Base-by-base conservation (phyloP, 108 stramenopile species). In the Fragilariopsis cylindrus region DNA sequence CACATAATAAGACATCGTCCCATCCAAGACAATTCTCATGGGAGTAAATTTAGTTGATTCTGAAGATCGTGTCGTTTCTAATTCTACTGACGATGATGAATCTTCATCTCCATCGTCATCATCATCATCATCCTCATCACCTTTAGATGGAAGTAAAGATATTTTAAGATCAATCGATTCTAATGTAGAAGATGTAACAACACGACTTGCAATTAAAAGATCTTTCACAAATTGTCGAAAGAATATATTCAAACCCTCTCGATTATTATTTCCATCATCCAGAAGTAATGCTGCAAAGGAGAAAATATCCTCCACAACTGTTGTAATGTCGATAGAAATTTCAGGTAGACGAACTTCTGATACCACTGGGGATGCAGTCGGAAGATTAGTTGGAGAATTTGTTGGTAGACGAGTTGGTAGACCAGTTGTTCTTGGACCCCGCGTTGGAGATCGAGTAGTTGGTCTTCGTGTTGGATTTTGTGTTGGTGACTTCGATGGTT, bases 251-350 rank as follows among this genome's bases (percentile, higher is more conserved):
- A 63, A 45, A 41, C 42, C 42, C 13, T 63, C 42, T 52, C 50
- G 9, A 52, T 52, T 52, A 13, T 4, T n/a, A 11, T 63, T 43
- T n/a, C 45, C 7, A 21, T 5, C 13, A 7, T 62, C 21, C 0
- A 41, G n/a, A 15, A 63, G 62, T 12, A 63, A 44, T 5, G 62
- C 43, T 41, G 62, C 62, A 43, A 63, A 63, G 15, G 62, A 43
- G 40, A 63, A 63, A n/a, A 63, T 44, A 45, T 63, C 62, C 0
- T 63, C 62, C 12, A 63, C 62, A 6, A 63, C 62, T 4, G 62
- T 63, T 8, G 40, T 40, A 45, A 63, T 63, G 43, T 63, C 62
- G 1, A 63, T 41, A 15, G 40, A 45, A 40, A 63, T 63, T 0
- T 63, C 9, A 3, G 62, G 62, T n/a, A 63, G 46, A 0, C 5